Base-by-base conservation (phyloP, 495 filamentous ascomycete genomes). In the Aspergillus sclerotioniger region DNA sequence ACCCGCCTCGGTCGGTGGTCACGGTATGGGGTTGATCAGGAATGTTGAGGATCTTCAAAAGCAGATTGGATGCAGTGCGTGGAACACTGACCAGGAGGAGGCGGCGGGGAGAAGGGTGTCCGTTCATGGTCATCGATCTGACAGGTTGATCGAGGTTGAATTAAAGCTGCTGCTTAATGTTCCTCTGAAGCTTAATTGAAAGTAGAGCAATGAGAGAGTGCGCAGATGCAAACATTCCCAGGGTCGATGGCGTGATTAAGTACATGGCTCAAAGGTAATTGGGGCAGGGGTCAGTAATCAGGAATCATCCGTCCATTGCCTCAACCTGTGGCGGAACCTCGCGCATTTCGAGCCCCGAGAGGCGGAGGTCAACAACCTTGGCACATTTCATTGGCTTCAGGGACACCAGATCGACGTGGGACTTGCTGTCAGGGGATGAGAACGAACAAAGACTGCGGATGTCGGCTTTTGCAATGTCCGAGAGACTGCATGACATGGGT, bases 1-100 rank as follows among this genome's bases (percentile, higher is more conserved):
- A 80, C 15, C 77, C 77, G 12, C 69, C 71, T 17, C 58, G 60
- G 3, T 58, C 47, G 37, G 53, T 71, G 25, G 63, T 60, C 25
- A 65, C 25, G 7, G 65, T 46, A n/a, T 69, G 47, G 4, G 67
- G 68, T 53, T 79, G 77, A 9, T 75, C 61, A 0, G 64, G 55
- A 21, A 49, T 49, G 21, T 49, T 49, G 21, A 49, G 46, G 46
- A 49, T 15, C 25, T 70, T 64, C 6, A 63, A 37, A 5, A 63
- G 31, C 8, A 54, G 47, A 35, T 56, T 57, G 12, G 73, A 76
- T 8, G 73, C 73, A 3, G 71, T 73, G 50, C 73, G 70, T 31
- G 73, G 73, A 44, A 60, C 59, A 39, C 68, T 73, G 37, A 76
- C 51, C 3, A 74, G 63, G 5, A 67, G 57, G 28, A 67, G 31